A percentile compares a stretch with the other conserved stretches of the same genome.
phyloP scores from a whole-genome alignment of 352 stramenopile species.

The Globisporangium ultimum region DNA sequence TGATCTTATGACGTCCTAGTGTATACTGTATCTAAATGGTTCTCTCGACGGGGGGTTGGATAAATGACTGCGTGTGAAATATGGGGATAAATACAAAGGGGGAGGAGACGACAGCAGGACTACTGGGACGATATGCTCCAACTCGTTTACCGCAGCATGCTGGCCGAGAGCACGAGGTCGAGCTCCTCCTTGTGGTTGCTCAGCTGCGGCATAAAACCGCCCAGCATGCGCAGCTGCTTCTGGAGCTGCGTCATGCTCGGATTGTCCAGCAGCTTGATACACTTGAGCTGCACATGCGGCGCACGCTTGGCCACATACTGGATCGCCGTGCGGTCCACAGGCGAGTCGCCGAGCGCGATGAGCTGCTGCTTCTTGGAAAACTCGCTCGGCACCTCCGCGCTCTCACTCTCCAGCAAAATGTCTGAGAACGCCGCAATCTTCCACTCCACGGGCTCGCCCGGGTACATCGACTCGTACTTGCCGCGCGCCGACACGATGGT shows the following conservation, averaged over 20 bases:
- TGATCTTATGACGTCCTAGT: no score
- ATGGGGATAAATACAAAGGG: background rate
- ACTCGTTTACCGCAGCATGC: conserved; percentile 55
- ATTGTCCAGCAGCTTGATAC: conserved; percentile 75
- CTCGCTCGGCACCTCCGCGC: conserved; percentile 20
- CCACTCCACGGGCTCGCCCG: conserved; percentile 66
- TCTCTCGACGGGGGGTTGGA: background rate
- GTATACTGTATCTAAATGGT: no score
- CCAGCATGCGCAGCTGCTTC: conserved; percentile 63
- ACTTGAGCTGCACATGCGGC: conserved; percentile 59
- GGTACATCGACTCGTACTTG: conserved; percentile 58
- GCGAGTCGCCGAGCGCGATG: conserved; percentile 70
- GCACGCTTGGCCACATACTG: conserved; percentile 57
- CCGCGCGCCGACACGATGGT: conserved; percentile 65
- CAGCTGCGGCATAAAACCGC: conserved; percentile 62
- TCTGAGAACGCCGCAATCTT: conserved; percentile 74
- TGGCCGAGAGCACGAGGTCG: conserved; percentile 68
- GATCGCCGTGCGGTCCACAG: conserved; percentile 65
- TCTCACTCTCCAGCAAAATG: conserved; percentile 25
- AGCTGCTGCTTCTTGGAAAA: conserved; percentile 43
- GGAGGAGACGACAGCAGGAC: background rate
- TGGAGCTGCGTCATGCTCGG: conserved; percentile 69
- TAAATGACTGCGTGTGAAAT: background rate
- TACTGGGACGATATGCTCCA: background rate
- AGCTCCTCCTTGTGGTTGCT: conserved; percentile 55